Base-by-base conservation (phyloP, 768 basidiomycete genomes). In the Tricholoma terreum region DNA sequence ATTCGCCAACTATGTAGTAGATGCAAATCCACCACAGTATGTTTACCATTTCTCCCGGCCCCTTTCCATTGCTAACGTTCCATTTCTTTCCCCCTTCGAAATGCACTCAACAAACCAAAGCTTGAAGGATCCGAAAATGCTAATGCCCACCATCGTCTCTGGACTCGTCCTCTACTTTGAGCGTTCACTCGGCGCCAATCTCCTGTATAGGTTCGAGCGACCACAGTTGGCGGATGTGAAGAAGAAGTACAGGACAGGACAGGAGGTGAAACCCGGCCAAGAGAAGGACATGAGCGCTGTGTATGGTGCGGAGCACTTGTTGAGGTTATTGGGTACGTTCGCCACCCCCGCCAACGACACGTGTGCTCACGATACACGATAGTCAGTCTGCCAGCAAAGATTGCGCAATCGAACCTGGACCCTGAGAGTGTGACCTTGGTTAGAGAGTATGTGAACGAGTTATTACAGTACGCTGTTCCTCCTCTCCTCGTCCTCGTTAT, bases 201-300 rank as follows among this genome's bases (percentile, higher is more conserved):
- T 99, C 24, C 80, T 98, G 3, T 99, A 98, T 67, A 87, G 94
- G 17, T 94, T 96, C 62, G 96, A 99, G 71, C 84, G 96, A n/a
- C 84, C 85, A 6, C 95, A 98, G 70, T 98, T 96, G 60, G 86
- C 88, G 5, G 85, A 88, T 49, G 81, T 92, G 21, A 82, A 90
- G 43, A 85, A 87, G 65, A 62, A 74, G 52, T 91, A 86, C 61
- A 83, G 86, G 59, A 92, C 90, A 6, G 90, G 88, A 1, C 85
- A 79, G 49, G 80, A 85, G 50, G 89, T 91, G 24, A 73, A 80
- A 50, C 77, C 87, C 10, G 81, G 79, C 2, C 77, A 85, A 59
- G 91, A 92, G 67, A 89, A 85, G 69, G 87, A 92, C 65, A 92
- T 97, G 88, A 93, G 91, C 67, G 75, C 83, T 52, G 80, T 98